Evolutionary conservation across 2,329 filamentous ascomycete genomes (phyloP), one percentile per base, ranked within the genome.

Genomic region (Curvularia sp.): DNA sequence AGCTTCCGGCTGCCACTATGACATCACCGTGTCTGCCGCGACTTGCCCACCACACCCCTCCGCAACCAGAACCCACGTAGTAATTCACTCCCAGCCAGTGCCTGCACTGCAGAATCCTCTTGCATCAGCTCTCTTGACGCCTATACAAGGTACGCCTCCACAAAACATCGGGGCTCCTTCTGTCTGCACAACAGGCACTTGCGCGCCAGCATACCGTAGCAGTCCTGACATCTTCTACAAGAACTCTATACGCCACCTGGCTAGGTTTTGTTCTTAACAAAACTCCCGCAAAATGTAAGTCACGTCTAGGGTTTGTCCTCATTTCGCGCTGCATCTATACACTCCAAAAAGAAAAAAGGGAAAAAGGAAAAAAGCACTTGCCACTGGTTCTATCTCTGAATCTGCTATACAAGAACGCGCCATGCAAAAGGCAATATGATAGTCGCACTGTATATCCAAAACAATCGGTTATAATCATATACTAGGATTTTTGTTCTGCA

Each of bases 251-350:
- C 60, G 21, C 4, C 41, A 68, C 57, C 43, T 53, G 65, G 60
- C n/a, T 3, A 27, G 1, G 32, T 47, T n/a, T 27, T 2, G 47
- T 51, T 63, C 15, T 52, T 52, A 18, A 28, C 38, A 45, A 25
- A 43, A n/a, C 34, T 9, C 42, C 57, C 54, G 61, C 64, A 66
- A 43, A 47, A 77, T 77, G 75, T 77, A 75, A 75, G 75, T 36
- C 39, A 8, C 27, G 7, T 1, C 19, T 15, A 8, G 65, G 64
- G 63, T 67, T 63, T 70, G 71, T 70, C 66, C 27, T 46, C 49
- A 15, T 55, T 53, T 42, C 42, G 46, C 58, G n/a, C 23, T 32
- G 15, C 15, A 30, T 21, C 13, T n/a, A 12, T n/a, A 21, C 23
- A 34, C 2, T 4, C 8, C 8, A 21, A 13, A 34, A n/a, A n/a